Evolutionary conservation across 208 protist genomes (phyloP).

Genomic region (Balamuthia mandrillaris): DNA sequence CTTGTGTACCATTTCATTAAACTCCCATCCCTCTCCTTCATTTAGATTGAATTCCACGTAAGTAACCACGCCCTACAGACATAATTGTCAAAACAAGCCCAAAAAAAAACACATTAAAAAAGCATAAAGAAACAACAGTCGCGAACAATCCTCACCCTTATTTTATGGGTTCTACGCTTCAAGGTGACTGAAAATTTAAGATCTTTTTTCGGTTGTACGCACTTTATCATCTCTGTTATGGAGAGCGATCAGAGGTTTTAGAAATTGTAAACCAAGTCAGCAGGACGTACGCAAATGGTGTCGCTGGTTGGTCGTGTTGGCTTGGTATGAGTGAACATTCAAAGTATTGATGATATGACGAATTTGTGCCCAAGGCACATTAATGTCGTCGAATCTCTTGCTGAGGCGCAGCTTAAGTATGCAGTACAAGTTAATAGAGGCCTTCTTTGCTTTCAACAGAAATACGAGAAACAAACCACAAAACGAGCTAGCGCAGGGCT

Average conservation of each 20-base stretch:
- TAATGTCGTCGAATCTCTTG: constrained; percentile 11
- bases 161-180: neutral
- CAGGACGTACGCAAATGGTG: constrained; percentile 19
- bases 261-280: too few species aligned
- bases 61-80: too few species aligned
- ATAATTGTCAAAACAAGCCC: too few species aligned
- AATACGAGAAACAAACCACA: neutral
- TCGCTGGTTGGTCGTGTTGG: neutral
- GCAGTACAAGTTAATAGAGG: neutral
- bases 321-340: neutral
- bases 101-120: too few species aligned
- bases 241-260: too few species aligned
- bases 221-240: too few species aligned
- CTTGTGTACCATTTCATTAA: constrained; percentile 14
- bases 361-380: neutral
- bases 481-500: neutral
- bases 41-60: constrained; percentile 23
- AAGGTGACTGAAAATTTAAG: constrained; percentile 27
- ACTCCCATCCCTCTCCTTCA: constrained; percentile 20
- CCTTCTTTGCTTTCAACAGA: too few species aligned
- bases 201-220: constrained; percentile 18
- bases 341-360: neutral
- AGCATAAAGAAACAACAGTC: too few species aligned
- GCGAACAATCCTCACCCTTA: neutral
- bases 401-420: neutral